Percentiles rank a stretch among this genome's conserved stretches.
These are phyloP conservation scores for Citrus maxima DNA, from an alignment of 345 rosid genomes.

Conservation along the genomic window DNA sequence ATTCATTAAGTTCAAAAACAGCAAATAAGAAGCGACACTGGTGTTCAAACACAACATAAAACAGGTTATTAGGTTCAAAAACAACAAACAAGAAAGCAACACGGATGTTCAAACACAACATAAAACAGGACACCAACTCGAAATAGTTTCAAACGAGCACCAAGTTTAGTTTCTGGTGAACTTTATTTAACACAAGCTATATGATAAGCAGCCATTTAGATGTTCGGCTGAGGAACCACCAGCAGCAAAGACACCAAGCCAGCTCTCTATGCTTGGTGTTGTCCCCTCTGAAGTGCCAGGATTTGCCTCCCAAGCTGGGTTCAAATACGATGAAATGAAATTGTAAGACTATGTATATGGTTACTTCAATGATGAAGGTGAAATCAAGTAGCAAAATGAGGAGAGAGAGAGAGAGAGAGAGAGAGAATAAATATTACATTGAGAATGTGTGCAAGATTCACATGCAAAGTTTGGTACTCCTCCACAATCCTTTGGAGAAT, in stretches of 20 bases:
- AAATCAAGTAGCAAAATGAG: neutral
- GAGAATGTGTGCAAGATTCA: constrained; percentile 11
- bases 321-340: neutral
- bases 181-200: neutral
- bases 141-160: neutral
- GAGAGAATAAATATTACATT: constrained; percentile 12
- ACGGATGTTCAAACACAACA: neutral
- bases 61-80: neutral
- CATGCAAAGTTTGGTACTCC: constrained; percentile 21
- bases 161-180: neutral
- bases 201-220: neutral
- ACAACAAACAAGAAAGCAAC: neutral
- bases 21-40: neutral
- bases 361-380: neutral
- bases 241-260: neutral
- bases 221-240: neutral
- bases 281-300: neutral
- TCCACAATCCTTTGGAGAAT: constrained; percentile 5
- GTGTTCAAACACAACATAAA: neutral
- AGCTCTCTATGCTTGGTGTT: neutral
- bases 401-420: neutral
- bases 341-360: neutral
- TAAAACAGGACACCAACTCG: neutral
- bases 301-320: constrained; percentile 17
- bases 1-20: neutral